Evolutionary conservation across 2,329 filamentous ascomycete genomes (phyloP).

Genomic region (Epicoccum nigrum): DNA sequence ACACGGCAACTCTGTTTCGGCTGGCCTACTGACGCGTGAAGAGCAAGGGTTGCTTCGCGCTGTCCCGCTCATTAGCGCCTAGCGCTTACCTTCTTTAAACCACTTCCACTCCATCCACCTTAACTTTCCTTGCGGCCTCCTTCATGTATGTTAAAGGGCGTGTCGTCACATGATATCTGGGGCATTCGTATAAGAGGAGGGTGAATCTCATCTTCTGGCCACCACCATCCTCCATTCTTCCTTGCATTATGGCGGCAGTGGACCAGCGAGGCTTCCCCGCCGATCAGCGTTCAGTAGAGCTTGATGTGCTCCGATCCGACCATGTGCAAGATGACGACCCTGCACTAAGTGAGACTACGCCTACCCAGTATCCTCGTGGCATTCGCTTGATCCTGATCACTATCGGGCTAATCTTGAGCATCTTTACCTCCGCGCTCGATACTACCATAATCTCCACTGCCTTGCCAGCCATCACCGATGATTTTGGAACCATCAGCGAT

Average conservation of each 20-base stretch:
- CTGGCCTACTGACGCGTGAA: background rate
- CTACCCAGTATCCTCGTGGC: conserved; percentile 26
- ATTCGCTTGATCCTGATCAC: conserved; percentile 33
- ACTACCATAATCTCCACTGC: conserved; percentile 46
- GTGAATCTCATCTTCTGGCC: background rate
- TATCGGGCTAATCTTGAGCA: conserved; percentile 35
- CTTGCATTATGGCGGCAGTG: conserved; percentile 1
- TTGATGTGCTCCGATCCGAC: background rate
- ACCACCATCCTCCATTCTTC: background rate
- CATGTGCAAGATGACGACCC: background rate
- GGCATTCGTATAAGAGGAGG: background rate
- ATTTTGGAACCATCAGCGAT: conserved; percentile 45
- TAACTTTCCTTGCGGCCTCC: background rate
- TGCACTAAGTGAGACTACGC: background rate
- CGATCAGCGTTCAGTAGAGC: background rate
- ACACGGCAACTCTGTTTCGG: background rate
- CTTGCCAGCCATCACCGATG: conserved; percentile 45
- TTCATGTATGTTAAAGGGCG: background rate
- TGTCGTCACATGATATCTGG: background rate
- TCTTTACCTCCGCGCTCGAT: conserved; percentile 38
- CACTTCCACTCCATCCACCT: background rate
- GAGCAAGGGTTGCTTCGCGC: background rate
- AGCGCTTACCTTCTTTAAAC: background rate
- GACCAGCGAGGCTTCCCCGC: background rate
- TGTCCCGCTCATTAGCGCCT: background rate